Percentiles rank a stretch among this genome's conserved stretches.
phyloP scores from a whole-genome alignment of 164 flowering plant genomes.

The Nymphaea thermarum region DNA sequence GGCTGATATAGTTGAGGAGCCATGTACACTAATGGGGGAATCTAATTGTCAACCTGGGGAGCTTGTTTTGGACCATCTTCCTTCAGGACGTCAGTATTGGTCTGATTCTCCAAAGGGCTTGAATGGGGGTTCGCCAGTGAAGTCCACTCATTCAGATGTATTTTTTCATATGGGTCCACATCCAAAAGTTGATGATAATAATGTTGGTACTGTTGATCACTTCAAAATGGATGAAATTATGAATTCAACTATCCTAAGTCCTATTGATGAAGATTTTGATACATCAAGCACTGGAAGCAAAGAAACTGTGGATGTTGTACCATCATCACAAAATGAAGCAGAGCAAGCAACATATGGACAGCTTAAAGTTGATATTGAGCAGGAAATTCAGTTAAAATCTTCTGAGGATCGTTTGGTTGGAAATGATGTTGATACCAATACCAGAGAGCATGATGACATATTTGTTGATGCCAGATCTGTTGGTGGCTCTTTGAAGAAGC shows the following conservation, averaged over 20 bases:
- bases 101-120: slow-evolving; percentile 49
- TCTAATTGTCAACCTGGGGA: slow-evolving; percentile 10
- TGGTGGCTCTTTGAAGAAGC: slow-evolving; percentile 4
- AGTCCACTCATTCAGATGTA: slow-evolving; percentile 21
- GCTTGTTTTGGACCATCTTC: slow-evolving; percentile 45
- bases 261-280: slow-evolving; percentile 6
- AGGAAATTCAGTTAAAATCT: neutral
- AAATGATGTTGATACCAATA: slow-evolving; percentile 6
- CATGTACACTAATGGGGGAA: slow-evolving; percentile 17
- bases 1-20: slow-evolving; percentile 24
- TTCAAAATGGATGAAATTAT: slow-evolving; percentile 3
- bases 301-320: neutral
- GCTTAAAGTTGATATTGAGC: neutral
- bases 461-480: neutral
- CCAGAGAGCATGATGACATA: neutral
- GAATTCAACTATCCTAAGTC: slow-evolving; percentile 9
- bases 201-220: slow-evolving; percentile 9
- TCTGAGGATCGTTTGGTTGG: neutral
- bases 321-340: neutral
- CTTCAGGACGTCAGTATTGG: slow-evolving; percentile 80
- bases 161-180: slow-evolving; percentile 12
- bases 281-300: neutral
- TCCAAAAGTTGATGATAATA: neutral
- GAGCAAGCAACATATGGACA: slow-evolving; percentile 1
- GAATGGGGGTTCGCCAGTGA: slow-evolving; percentile 36